Percentiles rank a stretch among this genome's conserved stretches.
Conservation (phyloP, 2,329 filamentous ascomycete genomes). For the Amauroascus verrucosus region DNA sequence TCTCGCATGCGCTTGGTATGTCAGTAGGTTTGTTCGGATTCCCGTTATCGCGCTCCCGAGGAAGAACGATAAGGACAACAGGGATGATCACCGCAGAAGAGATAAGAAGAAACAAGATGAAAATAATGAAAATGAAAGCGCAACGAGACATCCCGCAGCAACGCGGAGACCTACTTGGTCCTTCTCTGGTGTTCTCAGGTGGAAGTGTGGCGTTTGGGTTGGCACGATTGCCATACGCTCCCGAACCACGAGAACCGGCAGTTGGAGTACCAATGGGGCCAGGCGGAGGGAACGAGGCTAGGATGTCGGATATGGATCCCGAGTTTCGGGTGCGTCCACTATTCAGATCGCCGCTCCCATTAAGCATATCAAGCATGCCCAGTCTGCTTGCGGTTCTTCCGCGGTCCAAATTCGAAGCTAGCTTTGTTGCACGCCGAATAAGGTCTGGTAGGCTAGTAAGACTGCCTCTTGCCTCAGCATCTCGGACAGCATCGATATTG, state of each 20-base stretch:
- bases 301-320: slow-evolving; percentile 52
- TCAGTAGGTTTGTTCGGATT: slow-evolving; percentile 17
- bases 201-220: slow-evolving; percentile 16
- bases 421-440: slow-evolving; percentile 73
- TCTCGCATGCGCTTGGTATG: slow-evolving; percentile 43
- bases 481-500: slow-evolving; percentile 70
- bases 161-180: slow-evolving; percentile 41
- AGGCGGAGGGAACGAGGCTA: slow-evolving; percentile 55
- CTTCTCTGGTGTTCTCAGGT: background rate
- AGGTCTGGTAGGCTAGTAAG: slow-evolving; percentile 86
- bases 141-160: slow-evolving; percentile 80
- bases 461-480: slow-evolving; percentile 75
- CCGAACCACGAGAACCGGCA: slow-evolving; percentile 13
- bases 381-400: slow-evolving; percentile 57
- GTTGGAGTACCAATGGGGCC: slow-evolving; percentile 39
- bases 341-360: slow-evolving; percentile 24
- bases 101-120: slow-evolving; percentile 61
- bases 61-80: slow-evolving; percentile 51
- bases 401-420: slow-evolving; percentile 79
- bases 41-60: slow-evolving; percentile 36
- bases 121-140: slow-evolving; percentile 56
- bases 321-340: slow-evolving; percentile 32
- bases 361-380: slow-evolving; percentile 42
- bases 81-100: slow-evolving; percentile 77
- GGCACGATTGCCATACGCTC: slow-evolving; percentile 28